Base-by-base conservation (phyloP, 1,139 yeast genomes). In the Hyphopichia burtonii region DNA sequence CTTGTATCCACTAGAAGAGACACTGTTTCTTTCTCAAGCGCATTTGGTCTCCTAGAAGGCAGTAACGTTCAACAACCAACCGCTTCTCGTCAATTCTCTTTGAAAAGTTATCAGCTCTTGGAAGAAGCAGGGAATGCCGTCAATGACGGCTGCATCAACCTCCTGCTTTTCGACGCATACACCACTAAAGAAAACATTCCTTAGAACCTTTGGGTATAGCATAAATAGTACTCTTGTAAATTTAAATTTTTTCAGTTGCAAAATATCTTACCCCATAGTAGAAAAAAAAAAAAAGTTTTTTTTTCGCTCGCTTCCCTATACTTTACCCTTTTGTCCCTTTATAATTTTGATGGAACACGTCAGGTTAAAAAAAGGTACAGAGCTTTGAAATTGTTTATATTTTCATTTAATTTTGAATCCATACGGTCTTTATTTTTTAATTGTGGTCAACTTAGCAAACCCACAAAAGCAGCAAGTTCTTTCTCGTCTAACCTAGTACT, bases 81-180 rank as follows among this genome's bases (percentile, higher is more conserved):
- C 23, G 33, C 41, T 5, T 37, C 45, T n/a, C 43, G 46, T 40
- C 42, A 43, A 14, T 70, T 71, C 46, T 55, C 58, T 37, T 53
- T 72, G 35, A 62, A 64, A 35, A 71, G 77, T 43, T 85, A 82
- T 61, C 93, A 86, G 53, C 62, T 86, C 42, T 68, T 87, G 41
- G 94, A 86, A 55, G 91, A 85, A 49, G 71, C 86, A 1, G 76
- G 78, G 46, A 71, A 78, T 0, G 64, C 69, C 1, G 63, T 80
- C 33, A 86, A 86, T 56, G 90, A 84, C 51, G 82, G 83, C 1
- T 81, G 90, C 23, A 62, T 87, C 19, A 86, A 85, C 54, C 65
- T 90, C 42, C 83, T 86, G 47, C 65, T 85, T 44, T 89, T 91
- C 58, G 93, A 86, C 51, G 83, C 93, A 1, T 79, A 82, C 39